Base-by-base conservation (phyloP, 106 monocot species). In the Phalaenopsis equestris region DNA sequence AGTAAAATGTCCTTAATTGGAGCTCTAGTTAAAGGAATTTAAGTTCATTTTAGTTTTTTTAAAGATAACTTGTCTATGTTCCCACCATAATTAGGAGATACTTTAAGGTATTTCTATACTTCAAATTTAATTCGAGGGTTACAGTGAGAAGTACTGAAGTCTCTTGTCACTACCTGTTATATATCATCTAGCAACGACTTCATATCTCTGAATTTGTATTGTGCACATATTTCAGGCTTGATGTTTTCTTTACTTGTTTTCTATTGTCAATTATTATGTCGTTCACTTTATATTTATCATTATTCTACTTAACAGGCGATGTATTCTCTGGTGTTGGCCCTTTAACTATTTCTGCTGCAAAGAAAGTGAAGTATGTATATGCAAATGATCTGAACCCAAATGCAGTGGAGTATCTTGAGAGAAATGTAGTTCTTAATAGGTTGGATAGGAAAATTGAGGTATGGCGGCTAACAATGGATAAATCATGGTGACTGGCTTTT, bases 241-340 rank as follows among this genome's bases (percentile, higher is more conserved):
- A 18, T 41, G 3, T 43, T 74, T 45, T 42, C 43, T 43, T 7
- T 43, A 7, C 74, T n/a, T 41, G 19, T 37, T 70, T 70, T 19
- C 15, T 74, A 6, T 45, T 42, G 8, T 74, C n/a, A 43, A 45
- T 45, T 18, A 19, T 45, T 74, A 67, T 67, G 15, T 73, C 42
- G 19, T 73, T 36, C 37, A 73, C 41, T 73, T 36, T 42, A 42
- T 43, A 8, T 24, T 17, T 15, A 43, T 16, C 21, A 38, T 67
- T 76, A 47, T 67, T 43, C 49, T 23, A 77, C 47, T 67, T 77
- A 67, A 76, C 83, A 98, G 94, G 97, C 86, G 99, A 99, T 85
- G 94, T 99, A 78, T 95, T 99, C 72, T 83, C 99, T 82, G 94
- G 99, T 58, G 94, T 86, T 87, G 99, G 99, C 41, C 99, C 99